These are phyloP conservation scores for Phialophora macrospora DNA, from an alignment of 2,329 filamentous ascomycete genomes.

Conservation along the genomic window DNA sequence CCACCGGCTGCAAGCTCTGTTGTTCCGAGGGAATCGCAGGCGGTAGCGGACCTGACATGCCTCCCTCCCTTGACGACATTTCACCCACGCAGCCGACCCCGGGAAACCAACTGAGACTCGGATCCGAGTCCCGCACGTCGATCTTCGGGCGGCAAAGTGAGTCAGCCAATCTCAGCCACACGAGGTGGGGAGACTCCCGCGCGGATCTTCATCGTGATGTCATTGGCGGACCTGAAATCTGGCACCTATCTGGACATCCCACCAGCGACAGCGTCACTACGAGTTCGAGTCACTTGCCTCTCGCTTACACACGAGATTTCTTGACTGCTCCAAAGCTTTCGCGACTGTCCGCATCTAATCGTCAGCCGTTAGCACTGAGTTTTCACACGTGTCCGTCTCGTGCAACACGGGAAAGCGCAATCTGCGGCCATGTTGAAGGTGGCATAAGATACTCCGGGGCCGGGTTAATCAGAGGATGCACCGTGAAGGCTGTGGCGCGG, in stretches of 20 bases:
- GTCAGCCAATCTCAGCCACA: not conserved
- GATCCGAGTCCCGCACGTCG: not conserved
- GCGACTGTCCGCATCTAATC: not conserved
- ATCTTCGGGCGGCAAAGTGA: not conserved
- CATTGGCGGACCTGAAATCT: constrained; percentile 8
- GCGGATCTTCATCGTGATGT: not conserved
- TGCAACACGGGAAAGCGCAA: not conserved
- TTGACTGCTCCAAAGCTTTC: not conserved
- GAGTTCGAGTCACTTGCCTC: not conserved
- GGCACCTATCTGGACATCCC: not conserved
- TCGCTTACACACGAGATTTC: not conserved
- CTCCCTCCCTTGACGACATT: not conserved
- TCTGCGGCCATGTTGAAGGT: not conserved
- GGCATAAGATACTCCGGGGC: not conserved
- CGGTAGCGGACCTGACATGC: not conserved
- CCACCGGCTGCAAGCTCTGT: no score
- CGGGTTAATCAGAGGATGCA: not conserved
- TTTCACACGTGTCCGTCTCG: not conserved
- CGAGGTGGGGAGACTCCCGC: not conserved
- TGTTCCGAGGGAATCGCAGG: not conserved
- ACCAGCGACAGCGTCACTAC: not conserved
- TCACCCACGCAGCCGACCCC: no score
- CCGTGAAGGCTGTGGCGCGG: not conserved
- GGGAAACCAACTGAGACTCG: not conserved
- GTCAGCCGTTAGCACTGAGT: no score